Evolutionary conservation across 805 yeast genomes (phyloP).

Genomic region (Myxozyma melibiosi): DNA sequence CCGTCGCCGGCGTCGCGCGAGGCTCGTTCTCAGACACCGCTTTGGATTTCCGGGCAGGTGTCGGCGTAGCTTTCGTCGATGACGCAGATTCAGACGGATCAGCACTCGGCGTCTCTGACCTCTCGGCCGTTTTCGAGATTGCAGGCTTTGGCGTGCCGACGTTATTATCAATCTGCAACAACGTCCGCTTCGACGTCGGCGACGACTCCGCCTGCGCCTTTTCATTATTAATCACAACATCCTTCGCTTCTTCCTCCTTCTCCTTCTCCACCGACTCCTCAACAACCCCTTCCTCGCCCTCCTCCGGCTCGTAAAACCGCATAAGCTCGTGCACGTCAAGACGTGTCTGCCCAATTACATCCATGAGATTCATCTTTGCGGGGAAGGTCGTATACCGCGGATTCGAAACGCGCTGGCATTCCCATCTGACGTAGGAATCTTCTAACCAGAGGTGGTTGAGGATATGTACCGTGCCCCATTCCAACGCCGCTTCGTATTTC

Average conservation of each 20-base stretch:
- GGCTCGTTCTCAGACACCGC: background rate
- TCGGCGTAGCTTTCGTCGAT: background rate
- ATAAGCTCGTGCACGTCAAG: conserved; percentile 49
- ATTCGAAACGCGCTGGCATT: conserved; percentile 48
- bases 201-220: background rate
- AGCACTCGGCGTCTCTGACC: background rate
- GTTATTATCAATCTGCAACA: conserved; percentile 30
- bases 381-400: conserved; percentile 56
- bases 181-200: conserved; percentile 9
- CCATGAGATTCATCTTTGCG: conserved; percentile 46
- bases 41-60: background rate
- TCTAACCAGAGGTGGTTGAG: conserved; percentile 90
- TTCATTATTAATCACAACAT: background rate
- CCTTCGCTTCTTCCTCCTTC: conserved; percentile 12
- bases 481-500: conserved; percentile 71
- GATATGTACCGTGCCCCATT: conserved; percentile 62
- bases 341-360: conserved; percentile 56
- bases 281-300: conserved; percentile 23
- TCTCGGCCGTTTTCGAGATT: background rate
- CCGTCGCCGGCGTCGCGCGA: background rate
- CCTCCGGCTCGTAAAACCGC: conserved; percentile 44
- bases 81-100: too few species aligned
- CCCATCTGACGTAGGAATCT: conserved; percentile 70
- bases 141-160: background rate
- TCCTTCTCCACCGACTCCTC: conserved; percentile 8